Evolutionary conservation across 805 yeast genomes (phyloP), one percentile per base, ranked within the genome.

Genomic region (Saturnispora diversa): DNA sequence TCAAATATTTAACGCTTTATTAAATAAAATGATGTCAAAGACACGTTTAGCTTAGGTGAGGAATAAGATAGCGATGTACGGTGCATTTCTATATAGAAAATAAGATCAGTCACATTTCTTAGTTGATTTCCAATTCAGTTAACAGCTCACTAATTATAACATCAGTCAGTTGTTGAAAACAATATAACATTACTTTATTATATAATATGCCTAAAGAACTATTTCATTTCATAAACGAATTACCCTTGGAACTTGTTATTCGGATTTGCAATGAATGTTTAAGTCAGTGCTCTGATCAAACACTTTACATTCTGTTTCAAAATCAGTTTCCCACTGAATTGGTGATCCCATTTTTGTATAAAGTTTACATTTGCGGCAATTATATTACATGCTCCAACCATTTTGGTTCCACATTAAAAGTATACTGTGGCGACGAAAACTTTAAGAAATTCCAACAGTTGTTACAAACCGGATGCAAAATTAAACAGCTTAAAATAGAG

Each of bases 211-310:
- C 19, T n/a, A 11, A 19, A 5, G n/a, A 16, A 3, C 15, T 30
- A 5, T 10, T 24, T 7, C 15, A 24, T 15, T 39, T 26, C 26
- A 25, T 39, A 7, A 21, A 25, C 13, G 25, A 13, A 6, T 24
- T 39, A 12, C 42, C 42, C 15, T 13, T 25, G 12, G 42, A 39
- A 15, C n/a, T 39, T 4, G 25, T 26, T 20, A 12, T 20, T 26
- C 22, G 26, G 16, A 17, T 39, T 4, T 39, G 42, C 17, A 31
- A 21, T 25, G 27, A 39, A 19, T 31, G 42, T 15, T 27, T 39
- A 13, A 20, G 22, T 17, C 17, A 13, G 32, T 39, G 42, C 27
- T 39, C 42, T 25, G 42, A 39, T 17, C 37, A 39, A 25, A 22
- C 26, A 3, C 21, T 39, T 24, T 19, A 27, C 20, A 20, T 21